These are phyloP conservation scores for Hirsutella thompsonii DNA, from an alignment of 2,329 filamentous ascomycete genomes.

Conservation along the genomic window DNA sequence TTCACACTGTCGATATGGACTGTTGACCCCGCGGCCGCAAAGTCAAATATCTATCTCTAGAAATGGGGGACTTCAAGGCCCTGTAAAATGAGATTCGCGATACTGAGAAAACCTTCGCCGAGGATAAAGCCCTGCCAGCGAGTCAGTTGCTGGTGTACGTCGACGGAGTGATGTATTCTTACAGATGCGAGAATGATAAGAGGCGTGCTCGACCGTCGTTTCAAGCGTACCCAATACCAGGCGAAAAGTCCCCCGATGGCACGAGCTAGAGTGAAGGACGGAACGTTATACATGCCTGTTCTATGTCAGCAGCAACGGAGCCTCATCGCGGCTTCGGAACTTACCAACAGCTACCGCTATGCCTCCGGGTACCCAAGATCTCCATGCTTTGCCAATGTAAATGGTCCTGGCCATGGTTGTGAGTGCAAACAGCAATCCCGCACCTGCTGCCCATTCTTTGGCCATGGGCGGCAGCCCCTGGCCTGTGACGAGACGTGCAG, in stretches of 20 bases:
- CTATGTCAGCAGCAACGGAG: not conserved
- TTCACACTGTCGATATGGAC: not conserved
- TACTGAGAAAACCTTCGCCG: constrained; percentile 83
- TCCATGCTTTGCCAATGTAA: constrained; percentile 46
- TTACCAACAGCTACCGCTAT: constrained; percentile 88
- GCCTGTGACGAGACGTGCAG: constrained; percentile 82
- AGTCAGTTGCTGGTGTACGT: not conserved
- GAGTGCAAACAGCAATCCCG: constrained; percentile 60
- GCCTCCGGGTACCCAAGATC: constrained; percentile 71
- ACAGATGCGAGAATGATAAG: constrained; percentile 77
- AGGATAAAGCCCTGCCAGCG: constrained; percentile 63
- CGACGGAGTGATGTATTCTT: constrained; percentile 10
- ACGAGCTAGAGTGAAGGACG: constrained; percentile 84
- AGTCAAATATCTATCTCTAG: constrained; percentile 15
- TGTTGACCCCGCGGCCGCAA: not conserved
- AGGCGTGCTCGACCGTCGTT: constrained; percentile 49
- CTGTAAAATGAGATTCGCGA: constrained; percentile 75
- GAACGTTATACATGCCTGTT: constrained; percentile 89
- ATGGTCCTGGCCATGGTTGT: constrained; percentile 60
- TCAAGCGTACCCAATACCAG: constrained; percentile 60
- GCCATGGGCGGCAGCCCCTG: constrained; percentile 78
- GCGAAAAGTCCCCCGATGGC: constrained; percentile 63
- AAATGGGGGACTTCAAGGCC: constrained; percentile 65
- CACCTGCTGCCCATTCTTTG: constrained; percentile 62
- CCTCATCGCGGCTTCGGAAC: constrained; percentile 5